phyloP scores from a whole-genome alignment of 2,329 filamentous ascomycete genomes.

The Talaromyces islandicus region DNA sequence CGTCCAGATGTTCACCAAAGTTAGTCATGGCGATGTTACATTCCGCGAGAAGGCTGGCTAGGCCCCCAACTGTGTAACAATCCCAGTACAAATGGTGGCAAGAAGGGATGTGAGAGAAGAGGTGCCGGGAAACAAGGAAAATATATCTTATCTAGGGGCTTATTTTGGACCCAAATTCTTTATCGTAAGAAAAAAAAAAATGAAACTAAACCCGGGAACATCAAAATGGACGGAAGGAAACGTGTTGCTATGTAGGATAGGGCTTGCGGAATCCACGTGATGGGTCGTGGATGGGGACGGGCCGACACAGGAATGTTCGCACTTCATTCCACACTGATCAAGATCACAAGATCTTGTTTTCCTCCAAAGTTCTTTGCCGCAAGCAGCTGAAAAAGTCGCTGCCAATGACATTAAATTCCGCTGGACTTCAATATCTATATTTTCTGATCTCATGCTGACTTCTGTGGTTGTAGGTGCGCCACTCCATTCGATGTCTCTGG shows the following conservation, averaged over 20 bases:
- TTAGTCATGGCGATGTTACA: not conserved
- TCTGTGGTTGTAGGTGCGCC: not conserved
- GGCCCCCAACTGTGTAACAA: not conserved
- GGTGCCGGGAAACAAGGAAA: not conserved
- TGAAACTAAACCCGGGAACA: not conserved
- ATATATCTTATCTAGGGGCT: not conserved
- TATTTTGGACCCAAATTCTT: not conserved
- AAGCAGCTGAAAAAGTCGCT: not conserved
- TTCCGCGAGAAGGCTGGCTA: not conserved
- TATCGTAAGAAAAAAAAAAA: not conserved
- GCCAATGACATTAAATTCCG: not conserved
- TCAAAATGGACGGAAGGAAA: not conserved
- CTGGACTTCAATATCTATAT: not conserved
- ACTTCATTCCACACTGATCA: not conserved
- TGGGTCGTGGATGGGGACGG: not conserved
- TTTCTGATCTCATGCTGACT: not conserved
- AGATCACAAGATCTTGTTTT: not conserved
- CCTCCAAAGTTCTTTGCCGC: not conserved
- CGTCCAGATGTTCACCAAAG: not conserved
- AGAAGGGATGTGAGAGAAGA: not conserved
- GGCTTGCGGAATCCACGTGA: not conserved
- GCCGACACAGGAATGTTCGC: not conserved
- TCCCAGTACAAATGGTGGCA: not conserved
- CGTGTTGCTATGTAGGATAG: not conserved
- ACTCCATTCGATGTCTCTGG: not conserved